A percentile compares a stretch with the other conserved stretches of the same genome.
These are phyloP conservation scores for Fusarium subtropicale DNA, from an alignment of 2,329 filamentous ascomycete species.

Conservation along the genomic window DNA sequence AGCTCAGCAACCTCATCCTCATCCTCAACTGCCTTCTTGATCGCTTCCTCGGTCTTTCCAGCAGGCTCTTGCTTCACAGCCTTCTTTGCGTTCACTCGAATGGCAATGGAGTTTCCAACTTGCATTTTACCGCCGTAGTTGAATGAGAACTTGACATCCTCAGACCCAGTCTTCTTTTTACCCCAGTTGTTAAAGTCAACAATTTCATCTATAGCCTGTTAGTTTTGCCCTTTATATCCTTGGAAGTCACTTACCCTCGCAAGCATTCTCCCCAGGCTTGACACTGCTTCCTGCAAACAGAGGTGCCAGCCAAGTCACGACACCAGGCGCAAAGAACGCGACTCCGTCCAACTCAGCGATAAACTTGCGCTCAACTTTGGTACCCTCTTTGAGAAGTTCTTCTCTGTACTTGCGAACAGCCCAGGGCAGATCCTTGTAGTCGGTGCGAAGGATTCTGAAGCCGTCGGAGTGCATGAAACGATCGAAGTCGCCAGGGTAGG, in stretches of 20 bases:
- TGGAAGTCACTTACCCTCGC: conserved; percentile 6
- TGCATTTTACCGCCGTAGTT: conserved; percentile 3
- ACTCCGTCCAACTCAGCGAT: conserved; percentile 29
- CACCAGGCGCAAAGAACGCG: conserved; percentile 34
- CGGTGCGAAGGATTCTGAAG: conserved; percentile 21
- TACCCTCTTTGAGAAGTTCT: conserved; percentile 17
- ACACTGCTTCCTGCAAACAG: conserved; percentile 28
- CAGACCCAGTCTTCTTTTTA: background rate
- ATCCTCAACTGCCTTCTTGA: background rate
- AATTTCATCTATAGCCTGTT: conserved; percentile 6
- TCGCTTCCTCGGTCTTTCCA: background rate
- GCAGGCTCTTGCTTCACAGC: background rate
- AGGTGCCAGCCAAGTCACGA: conserved; percentile 27
- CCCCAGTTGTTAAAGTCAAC: conserved; percentile 21
- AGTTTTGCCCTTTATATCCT: background rate
- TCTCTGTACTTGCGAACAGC: conserved; percentile 31
- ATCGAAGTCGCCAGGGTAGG: conserved; percentile 30
- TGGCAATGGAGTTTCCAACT: background rate
- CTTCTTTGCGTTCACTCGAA: conserved; percentile 16
- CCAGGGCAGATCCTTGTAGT: conserved; percentile 30
- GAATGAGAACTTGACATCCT: background rate
- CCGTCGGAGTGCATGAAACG: conserved; percentile 29
- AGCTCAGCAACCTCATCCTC: background rate
- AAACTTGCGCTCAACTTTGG: conserved; percentile 25
- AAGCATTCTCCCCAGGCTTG: conserved; percentile 17